Evolutionary conservation across 345 rosid species (phyloP).

Genomic region (Lumnitzera racemosa): DNA sequence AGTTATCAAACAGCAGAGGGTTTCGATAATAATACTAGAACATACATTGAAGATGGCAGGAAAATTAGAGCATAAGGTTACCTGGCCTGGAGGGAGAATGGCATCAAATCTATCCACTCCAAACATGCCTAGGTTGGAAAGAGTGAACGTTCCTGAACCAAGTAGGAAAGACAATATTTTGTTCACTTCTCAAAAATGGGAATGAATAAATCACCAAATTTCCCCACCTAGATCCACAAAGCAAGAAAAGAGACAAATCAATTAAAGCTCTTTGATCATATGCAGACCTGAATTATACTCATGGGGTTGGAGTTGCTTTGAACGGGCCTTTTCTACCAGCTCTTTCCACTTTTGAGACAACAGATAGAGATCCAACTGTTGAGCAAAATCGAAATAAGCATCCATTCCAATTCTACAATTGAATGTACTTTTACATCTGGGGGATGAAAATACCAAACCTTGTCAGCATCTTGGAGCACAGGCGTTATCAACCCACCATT

Average conservation of each 20-base stretch:
- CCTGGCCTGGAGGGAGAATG: constrained; percentile 96
- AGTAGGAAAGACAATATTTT: constrained; percentile 4
- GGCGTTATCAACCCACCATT: constrained; percentile 95
- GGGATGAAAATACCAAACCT: constrained; percentile 33
- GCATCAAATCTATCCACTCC: constrained; percentile 98
- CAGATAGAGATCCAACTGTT: constrained; percentile 79
- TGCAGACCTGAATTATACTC: constrained; percentile 83
- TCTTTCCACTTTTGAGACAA: constrained; percentile 95
- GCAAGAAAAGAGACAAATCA: not conserved
- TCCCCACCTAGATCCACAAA: not conserved
- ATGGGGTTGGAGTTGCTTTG: constrained; percentile 87
- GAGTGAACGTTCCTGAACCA: constrained; percentile 78
- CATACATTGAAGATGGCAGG: not conserved
- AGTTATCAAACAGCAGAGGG: constrained; percentile 5
- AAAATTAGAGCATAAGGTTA: constrained; percentile 14
- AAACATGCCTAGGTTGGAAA: constrained; percentile 93
- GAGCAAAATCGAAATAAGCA: constrained; percentile 9
- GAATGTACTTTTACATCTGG: not conserved
- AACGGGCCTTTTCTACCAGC: constrained; percentile 79
- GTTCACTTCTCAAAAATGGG: not conserved
- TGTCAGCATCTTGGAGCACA: constrained; percentile 91
- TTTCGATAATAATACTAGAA: constrained; percentile 4
- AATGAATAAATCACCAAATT: not conserved
- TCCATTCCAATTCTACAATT: not conserved
- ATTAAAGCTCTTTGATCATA: constrained; percentile 3